A percentile compares a stretch with the other conserved stretches of the same genome.
phyloP scores from a whole-genome alignment of 1,284 basidiomycete species.

The Grifola frondosa region DNA sequence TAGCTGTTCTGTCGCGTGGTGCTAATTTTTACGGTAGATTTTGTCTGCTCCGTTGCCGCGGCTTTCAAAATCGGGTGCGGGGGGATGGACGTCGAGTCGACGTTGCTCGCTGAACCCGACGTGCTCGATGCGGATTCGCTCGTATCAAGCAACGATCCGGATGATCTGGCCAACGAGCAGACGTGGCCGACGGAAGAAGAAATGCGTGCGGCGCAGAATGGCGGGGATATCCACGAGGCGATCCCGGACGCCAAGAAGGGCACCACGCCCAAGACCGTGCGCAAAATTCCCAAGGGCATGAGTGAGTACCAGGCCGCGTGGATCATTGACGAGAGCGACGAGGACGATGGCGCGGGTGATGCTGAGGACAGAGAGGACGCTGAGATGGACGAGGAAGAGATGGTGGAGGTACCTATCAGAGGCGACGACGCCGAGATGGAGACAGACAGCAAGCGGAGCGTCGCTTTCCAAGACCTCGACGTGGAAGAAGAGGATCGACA shows the following conservation, averaged over 20 bases:
- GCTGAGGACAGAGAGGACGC: constrained; percentile 42
- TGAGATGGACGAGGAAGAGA: constrained; percentile 63
- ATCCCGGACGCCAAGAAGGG: constrained; percentile 67
- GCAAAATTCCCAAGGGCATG: constrained; percentile 84
- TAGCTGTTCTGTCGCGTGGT: background rate
- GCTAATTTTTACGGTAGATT: constrained; percentile 43
- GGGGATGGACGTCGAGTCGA: constrained; percentile 66
- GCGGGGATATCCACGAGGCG: constrained; percentile 33
- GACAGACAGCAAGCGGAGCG: constrained; percentile 54
- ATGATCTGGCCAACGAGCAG: constrained; percentile 91
- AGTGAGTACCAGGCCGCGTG: constrained; percentile 94
- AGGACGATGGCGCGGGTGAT: constrained; percentile 53
- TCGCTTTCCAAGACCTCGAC: constrained; percentile 75
- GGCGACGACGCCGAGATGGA: constrained; percentile 63
- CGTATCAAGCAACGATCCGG: constrained; percentile 84
- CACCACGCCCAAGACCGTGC: constrained; percentile 73
- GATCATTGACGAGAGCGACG: constrained; percentile 84
- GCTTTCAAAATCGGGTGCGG: constrained; percentile 35
- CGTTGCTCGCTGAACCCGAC: constrained; percentile 57
- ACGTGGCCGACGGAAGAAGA: constrained; percentile 99
- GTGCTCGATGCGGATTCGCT: constrained; percentile 83
- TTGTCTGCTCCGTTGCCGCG: constrained; percentile 55
- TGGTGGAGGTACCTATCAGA: constrained; percentile 53
- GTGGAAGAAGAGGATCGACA: constrained; percentile 82
- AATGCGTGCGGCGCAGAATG: constrained; percentile 53